Conservation (phyloP, 257 asterid species). For the Nemophila menziesii region DNA sequence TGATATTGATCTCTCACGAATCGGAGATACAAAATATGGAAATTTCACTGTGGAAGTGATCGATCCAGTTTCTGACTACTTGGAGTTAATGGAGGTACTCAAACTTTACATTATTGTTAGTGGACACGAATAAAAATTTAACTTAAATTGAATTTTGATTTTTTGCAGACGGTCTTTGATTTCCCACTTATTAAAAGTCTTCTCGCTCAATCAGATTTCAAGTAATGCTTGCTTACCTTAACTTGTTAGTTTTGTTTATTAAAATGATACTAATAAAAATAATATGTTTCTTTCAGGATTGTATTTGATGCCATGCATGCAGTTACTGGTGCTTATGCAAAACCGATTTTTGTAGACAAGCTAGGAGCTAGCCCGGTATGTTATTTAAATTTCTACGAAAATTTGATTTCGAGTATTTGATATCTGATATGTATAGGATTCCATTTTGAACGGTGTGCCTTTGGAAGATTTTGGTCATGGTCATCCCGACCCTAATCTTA, state of each 20-base stretch:
- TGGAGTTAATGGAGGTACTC: constrained; percentile 91
- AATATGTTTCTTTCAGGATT: constrained; percentile 43
- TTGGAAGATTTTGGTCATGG: constrained; percentile 97
- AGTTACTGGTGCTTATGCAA: constrained; percentile 95
- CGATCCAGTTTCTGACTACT: constrained; percentile 87
- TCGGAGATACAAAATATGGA: constrained; percentile 53
- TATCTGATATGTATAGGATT: constrained; percentile 35
- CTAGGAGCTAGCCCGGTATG: constrained; percentile 78
- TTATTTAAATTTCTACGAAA: background rate
- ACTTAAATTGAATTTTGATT: constrained; percentile 4
- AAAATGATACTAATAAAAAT: background rate
- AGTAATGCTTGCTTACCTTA: constrained; percentile 24
- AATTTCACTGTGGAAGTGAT: constrained; percentile 72
- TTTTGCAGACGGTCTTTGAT: constrained; percentile 80
- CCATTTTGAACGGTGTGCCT: constrained; percentile 78
- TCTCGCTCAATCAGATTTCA: constrained; percentile 65
- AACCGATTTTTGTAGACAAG: constrained; percentile 90
- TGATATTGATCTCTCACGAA: constrained; percentile 62
- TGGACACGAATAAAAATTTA: background rate
- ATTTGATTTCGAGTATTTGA: background rate
- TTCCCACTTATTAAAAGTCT: constrained; percentile 73
- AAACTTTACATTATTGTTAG: constrained; percentile 1
- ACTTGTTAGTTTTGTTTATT: background rate
- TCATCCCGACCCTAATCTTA: constrained; percentile 98
- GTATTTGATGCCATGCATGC: constrained; percentile 98